These are phyloP conservation scores for Ustilago tritici DNA, from an alignment of 1,284 basidiomycete species.

Conservation along the genomic window DNA sequence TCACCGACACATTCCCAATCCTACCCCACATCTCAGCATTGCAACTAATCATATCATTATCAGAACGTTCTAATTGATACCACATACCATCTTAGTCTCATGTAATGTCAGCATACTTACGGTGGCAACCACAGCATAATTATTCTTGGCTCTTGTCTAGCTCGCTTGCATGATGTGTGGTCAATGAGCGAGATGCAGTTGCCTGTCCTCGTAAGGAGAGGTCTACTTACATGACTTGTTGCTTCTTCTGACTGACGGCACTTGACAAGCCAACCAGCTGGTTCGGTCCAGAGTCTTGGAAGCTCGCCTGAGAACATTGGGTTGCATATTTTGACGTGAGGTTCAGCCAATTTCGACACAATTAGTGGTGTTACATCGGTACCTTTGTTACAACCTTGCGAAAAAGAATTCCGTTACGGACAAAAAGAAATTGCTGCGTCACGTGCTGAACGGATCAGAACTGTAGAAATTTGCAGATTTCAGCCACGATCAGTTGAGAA, in stretches of 20 bases:
- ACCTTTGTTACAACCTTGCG: background rate
- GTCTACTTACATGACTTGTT: too few relatives aligned
- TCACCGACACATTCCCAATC: conserved; percentile 6
- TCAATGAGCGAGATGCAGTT: background rate
- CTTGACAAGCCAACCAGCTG: too few relatives aligned
- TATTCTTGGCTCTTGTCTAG: background rate
- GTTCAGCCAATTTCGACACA: too few relatives aligned
- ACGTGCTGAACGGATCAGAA: background rate
- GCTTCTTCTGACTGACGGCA: too few relatives aligned
- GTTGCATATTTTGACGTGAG: too few relatives aligned
- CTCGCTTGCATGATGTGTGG: too few relatives aligned
- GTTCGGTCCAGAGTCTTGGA: too few relatives aligned
- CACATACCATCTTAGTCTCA: background rate
- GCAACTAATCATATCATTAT: conserved; percentile 13
- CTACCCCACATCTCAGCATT: conserved; percentile 21
- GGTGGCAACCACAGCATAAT: background rate
- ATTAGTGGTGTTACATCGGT: too few relatives aligned
- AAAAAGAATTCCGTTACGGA: background rate
- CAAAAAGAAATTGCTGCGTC: background rate
- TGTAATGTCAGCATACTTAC: background rate
- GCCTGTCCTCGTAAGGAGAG: too few relatives aligned
- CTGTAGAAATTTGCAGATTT: background rate
- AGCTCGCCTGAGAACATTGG: too few relatives aligned
- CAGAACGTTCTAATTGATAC: background rate
- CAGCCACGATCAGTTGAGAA: background rate